phyloP scores from a whole-genome alignment of 768 basidiomycete species.

The Sutorius australiensis region DNA sequence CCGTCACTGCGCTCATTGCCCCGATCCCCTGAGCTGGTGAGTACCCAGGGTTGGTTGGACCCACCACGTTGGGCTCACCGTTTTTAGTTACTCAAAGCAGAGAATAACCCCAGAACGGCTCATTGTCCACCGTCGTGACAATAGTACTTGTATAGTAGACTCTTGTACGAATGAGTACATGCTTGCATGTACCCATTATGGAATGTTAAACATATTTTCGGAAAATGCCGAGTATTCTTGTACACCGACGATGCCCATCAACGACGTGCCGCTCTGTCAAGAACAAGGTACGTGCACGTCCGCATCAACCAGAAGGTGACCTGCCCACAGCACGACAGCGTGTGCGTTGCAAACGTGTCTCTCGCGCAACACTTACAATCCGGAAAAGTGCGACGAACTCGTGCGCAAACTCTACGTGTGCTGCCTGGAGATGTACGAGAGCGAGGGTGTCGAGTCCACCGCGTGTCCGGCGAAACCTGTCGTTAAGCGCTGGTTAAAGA shows the following conservation, averaged over 20 bases:
- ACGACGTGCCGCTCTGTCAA: conserved; percentile 17
- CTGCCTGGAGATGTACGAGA: conserved; percentile 55
- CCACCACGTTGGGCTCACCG: neutral
- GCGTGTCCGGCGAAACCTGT: conserved; percentile 57
- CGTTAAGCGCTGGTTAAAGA: conserved; percentile 57
- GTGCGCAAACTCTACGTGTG: conserved; percentile 58
- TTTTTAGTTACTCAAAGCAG: neutral
- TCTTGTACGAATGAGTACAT: neutral
- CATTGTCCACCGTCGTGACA: neutral
- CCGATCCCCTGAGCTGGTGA: conserved; percentile 22
- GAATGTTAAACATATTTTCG: neutral
- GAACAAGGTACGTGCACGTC: conserved; percentile 19
- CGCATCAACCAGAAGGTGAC: neutral
- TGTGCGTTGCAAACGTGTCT: conserved; percentile 63
- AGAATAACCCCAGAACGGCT: neutral
- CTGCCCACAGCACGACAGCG: conserved; percentile 35
- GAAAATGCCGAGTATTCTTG: neutral
- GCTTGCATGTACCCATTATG: neutral
- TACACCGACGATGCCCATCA: neutral
- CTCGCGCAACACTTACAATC: conserved; percentile 57
- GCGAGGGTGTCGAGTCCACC: conserved; percentile 44
- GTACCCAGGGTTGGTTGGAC: no score
- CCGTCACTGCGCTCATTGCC: conserved; percentile 14
- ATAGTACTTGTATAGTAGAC: neutral
- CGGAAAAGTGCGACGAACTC: conserved; percentile 55